Evolutionary conservation across 495 filamentous ascomycete genomes (phyloP), one percentile per base, ranked within the genome.

Genomic region (Talaromyces trachyspermus): DNA sequence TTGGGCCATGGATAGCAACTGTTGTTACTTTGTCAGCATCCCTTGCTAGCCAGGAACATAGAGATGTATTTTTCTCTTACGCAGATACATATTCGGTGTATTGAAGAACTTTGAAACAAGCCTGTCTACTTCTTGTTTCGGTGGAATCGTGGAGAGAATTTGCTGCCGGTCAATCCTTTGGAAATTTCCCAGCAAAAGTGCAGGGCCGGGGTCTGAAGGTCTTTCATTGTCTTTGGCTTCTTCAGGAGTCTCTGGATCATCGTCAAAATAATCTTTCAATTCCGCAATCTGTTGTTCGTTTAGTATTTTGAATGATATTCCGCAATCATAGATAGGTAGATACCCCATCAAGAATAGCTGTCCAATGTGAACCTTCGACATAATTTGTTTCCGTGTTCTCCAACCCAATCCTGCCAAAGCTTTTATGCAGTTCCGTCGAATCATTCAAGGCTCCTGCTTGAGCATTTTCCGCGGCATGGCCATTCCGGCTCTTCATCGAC

Each of bases 201-300:
- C 52, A 4, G 54, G 32, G 11, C 47, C 18, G 9, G 9, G 4
- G 35, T 44, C 4, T 4, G 19, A 5, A 18, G 12, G 4, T 20
- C 23, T 46, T 2, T 2, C 11, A 35, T 74, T 74, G 50, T 73
- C 71, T 51, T 4, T 4, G 5, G n/a, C 5, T 5, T 14, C 14
- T 11, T 42, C 24, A 19, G 7, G 5, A 15, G 42, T 14, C 17
- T 33, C 42, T 2, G 42, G 42, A 18, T 79, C 75, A 48, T 75
- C 68, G 20, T 57, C 50, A 50, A 86, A 92, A 57, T 84, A 90
- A 56, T 77, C 86, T 58, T 88, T 91, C 18, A 95, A 83, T 67
- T 95, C 88, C 22, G 83, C 68, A 44, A 94, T 88, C 79, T 84
- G 61, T 52, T 14, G 5, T 8, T 17, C n/a, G 7, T 3, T 35